Evolutionary conservation across 345 rosid species (phyloP).

Genomic region (Geranium brycei): DNA sequence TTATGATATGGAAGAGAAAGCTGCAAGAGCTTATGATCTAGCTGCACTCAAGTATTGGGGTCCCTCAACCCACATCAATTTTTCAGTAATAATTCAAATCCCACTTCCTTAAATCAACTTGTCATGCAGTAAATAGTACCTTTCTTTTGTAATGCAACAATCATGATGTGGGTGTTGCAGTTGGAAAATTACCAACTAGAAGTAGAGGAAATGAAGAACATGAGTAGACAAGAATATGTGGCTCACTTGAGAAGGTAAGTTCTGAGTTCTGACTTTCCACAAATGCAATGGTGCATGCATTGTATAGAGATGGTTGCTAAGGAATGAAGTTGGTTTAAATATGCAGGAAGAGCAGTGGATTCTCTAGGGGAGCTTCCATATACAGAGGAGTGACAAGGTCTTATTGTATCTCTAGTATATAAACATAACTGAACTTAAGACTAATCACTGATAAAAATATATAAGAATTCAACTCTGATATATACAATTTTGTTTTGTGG

Average conservation of each 20-base stretch:
- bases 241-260: slow-evolving; percentile 72
- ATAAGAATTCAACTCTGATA: background rate
- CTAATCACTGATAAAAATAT: background rate
- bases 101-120: slow-evolving; percentile 3
- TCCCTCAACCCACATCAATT: slow-evolving; percentile 79
- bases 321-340: background rate
- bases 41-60: slow-evolving; percentile 99
- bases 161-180: slow-evolving; percentile 21
- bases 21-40: slow-evolving; percentile 92
- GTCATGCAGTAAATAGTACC: slow-evolving; percentile 9
- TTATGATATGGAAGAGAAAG: slow-evolving; percentile 97
- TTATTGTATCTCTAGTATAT: background rate
- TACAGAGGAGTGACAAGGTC: slow-evolving; percentile 99
- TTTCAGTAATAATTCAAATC: slow-evolving; percentile 39
- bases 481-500: slow-evolving; percentile 8
- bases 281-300: too few species aligned
- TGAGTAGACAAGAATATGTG: slow-evolving; percentile 85
- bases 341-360: slow-evolving; percentile 92
- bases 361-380: slow-evolving; percentile 96
- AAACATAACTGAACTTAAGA: background rate
- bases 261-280: too few species aligned
- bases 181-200: slow-evolving; percentile 67
- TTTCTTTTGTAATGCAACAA: background rate
- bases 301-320: too few species aligned
- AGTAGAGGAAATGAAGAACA: slow-evolving; percentile 70